Percentiles rank a stretch among this genome's conserved stretches.
Evolutionary conservation across 2,329 filamentous ascomycete species (phyloP).

Genomic region (Aspergillus sp.): DNA sequence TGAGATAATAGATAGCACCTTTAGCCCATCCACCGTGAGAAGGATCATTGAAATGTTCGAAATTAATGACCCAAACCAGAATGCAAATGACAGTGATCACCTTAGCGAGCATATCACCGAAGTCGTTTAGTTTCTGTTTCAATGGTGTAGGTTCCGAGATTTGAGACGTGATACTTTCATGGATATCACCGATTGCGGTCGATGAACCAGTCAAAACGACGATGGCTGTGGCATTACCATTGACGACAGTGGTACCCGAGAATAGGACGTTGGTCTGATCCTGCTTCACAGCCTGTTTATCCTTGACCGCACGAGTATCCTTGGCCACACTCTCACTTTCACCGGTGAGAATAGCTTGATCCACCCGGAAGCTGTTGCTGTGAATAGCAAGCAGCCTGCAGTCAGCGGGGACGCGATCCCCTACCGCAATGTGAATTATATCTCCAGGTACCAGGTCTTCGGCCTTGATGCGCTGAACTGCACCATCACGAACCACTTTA

Average conservation of each 20-base stretch:
- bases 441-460: slow-evolving; percentile 96
- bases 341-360: slow-evolving; percentile 95
- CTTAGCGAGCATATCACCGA: slow-evolving; percentile 93
- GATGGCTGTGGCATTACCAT: slow-evolving; percentile 84
- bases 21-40: slow-evolving; percentile 92
- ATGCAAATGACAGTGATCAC: slow-evolving; percentile 97
- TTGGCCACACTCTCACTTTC: slow-evolving; percentile 97
- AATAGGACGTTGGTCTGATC: slow-evolving; percentile 98
- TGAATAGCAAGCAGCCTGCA: slow-evolving; percentile 86
- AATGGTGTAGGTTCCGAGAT: slow-evolving; percentile 96
- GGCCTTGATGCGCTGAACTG: slow-evolving; percentile 81
- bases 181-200: slow-evolving; percentile 97
- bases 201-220: slow-evolving; percentile 86
- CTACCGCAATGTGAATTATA: slow-evolving; percentile 81
- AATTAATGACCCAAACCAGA: slow-evolving; percentile 97
- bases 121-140: slow-evolving; percentile 98
- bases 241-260: slow-evolving; percentile 96
- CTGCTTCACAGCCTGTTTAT: slow-evolving; percentile 87
- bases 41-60: slow-evolving; percentile 93
- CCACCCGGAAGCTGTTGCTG: slow-evolving; percentile 95
- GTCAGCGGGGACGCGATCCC: slow-evolving; percentile 91
- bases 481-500: slow-evolving; percentile 84
- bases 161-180: slow-evolving; percentile 96
- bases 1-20: slow-evolving; percentile 98
- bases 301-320: slow-evolving; percentile 67